phyloP scores from a whole-genome alignment of 495 filamentous ascomycete genomes.

The Aspergillus nanangensis region DNA sequence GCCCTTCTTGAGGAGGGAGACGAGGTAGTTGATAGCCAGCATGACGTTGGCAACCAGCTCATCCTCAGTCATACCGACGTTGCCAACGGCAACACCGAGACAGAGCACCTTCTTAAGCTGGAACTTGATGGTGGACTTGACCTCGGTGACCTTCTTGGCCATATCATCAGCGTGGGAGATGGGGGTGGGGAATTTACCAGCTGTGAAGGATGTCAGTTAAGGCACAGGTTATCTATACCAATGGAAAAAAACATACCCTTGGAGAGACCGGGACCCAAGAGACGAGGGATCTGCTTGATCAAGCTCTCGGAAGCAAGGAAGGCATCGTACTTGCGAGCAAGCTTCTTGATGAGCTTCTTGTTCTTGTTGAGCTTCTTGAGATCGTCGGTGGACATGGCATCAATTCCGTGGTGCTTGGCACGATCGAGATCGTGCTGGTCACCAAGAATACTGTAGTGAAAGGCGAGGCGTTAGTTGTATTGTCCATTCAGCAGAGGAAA shows the following conservation, averaged over 20 bases:
- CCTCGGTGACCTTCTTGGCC: slow-evolving; percentile 88
- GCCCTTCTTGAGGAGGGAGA: slow-evolving; percentile 98
- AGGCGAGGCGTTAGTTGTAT: slow-evolving; percentile 10
- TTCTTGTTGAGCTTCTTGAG: slow-evolving; percentile 99
- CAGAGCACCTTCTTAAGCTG: slow-evolving; percentile 99
- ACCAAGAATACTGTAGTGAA: slow-evolving; percentile 71
- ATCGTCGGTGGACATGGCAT: slow-evolving; percentile 96
- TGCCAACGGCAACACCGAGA: slow-evolving; percentile 97
- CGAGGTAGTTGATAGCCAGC: slow-evolving; percentile 99
- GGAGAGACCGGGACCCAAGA: slow-evolving; percentile 95
- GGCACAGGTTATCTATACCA: too few relatives aligned
- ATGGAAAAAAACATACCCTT: slow-evolving; percentile 86
- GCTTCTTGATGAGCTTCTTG: slow-evolving; percentile 99
- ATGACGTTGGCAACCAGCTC: slow-evolving; percentile 95
- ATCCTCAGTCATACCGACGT: slow-evolving; percentile 95
- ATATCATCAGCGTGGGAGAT: slow-evolving; percentile 95
- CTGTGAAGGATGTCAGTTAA: slow-evolving; percentile 39
- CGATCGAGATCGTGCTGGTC: slow-evolving; percentile 99
- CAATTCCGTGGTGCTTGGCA: slow-evolving; percentile 95
- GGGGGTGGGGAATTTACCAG: slow-evolving; percentile 98
- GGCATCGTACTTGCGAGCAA: slow-evolving; percentile 99
- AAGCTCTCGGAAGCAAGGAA: slow-evolving; percentile 94
- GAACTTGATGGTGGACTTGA: slow-evolving; percentile 99
- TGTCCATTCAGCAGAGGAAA: background rate
- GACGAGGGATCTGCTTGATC: slow-evolving; percentile 99